A percentile compares a stretch with the other conserved stretches of the same genome.
These are phyloP conservation scores for Bipolaris sorokiniana DNA, from an alignment of 2,329 filamentous ascomycete genomes.

Conservation along the genomic window DNA sequence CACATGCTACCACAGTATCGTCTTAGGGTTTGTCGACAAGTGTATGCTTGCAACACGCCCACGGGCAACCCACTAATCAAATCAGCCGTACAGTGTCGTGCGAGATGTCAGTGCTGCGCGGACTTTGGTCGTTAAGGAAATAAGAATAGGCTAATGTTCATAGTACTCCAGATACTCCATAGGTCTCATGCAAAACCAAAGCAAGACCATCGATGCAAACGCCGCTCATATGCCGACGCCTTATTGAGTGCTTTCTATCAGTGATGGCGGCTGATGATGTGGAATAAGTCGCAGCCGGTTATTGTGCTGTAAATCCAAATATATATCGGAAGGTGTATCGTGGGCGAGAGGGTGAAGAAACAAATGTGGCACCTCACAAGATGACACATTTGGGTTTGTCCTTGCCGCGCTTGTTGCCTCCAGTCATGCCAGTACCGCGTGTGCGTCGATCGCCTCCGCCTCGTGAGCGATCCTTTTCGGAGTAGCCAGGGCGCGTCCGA, in stretches of 20 bases:
- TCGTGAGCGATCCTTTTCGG: slow-evolving; percentile 29
- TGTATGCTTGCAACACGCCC: slow-evolving; percentile 4
- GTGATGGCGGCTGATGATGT: slow-evolving; percentile 30
- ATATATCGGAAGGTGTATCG: slow-evolving; percentile 22
- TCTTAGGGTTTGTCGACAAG: slow-evolving; percentile 7
- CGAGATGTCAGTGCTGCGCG: slow-evolving; percentile 25
- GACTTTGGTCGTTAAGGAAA: slow-evolving; percentile 22
- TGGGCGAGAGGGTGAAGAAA: slow-evolving; percentile 4
- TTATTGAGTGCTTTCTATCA: slow-evolving; percentile 40
- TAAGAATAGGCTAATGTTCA: slow-evolving; percentile 23
- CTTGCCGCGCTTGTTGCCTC: slow-evolving; percentile 24
- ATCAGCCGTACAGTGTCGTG: slow-evolving; percentile 33
- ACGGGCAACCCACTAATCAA: slow-evolving; percentile 16
- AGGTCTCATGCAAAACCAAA: slow-evolving; percentile 39
- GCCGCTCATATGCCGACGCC: slow-evolving; percentile 48
- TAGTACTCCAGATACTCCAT: slow-evolving; percentile 41
- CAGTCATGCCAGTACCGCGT: slow-evolving; percentile 20
- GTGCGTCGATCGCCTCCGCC: slow-evolving; percentile 21
- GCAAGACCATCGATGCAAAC: slow-evolving; percentile 44
- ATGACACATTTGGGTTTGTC: slow-evolving; percentile 46
- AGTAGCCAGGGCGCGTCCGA: slow-evolving; percentile 19
- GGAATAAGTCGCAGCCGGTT: slow-evolving; percentile 36
- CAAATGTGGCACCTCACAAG: slow-evolving; percentile 28
- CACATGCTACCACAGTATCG: slow-evolving; percentile 14
- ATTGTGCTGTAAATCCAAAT: slow-evolving; percentile 36